Evolutionary conservation across 345 rosid species (phyloP).

Genomic region (Punica granatum): DNA sequence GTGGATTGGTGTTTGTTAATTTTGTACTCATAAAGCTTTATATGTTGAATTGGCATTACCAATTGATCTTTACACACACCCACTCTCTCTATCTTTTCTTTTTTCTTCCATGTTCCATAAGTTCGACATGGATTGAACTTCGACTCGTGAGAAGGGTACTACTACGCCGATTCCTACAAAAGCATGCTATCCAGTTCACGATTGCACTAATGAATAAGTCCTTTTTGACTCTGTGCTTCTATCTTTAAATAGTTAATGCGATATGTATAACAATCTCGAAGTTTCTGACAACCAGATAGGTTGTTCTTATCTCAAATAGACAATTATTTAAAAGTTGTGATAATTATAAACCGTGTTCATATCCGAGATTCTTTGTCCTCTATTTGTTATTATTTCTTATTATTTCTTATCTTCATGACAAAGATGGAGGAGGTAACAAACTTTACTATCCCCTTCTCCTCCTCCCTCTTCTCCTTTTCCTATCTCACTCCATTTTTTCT

Average conservation of each 20-base stretch:
- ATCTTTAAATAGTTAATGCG: too few relatives aligned
- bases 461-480: neutral
- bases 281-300: too few relatives aligned
- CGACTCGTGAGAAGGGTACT: too few relatives aligned
- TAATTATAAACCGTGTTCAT: neutral
- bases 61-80: neutral
- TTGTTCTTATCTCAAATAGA: too few relatives aligned
- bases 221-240: too few relatives aligned
- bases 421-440: neutral
- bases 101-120: too few relatives aligned
- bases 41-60: neutral
- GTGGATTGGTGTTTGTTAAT: constrained; percentile 20
- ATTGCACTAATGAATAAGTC: too few relatives aligned
- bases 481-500: neutral
- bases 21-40: constrained; percentile 13
- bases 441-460: neutral
- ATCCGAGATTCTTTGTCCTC: neutral
- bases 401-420: neutral
- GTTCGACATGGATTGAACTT: too few relatives aligned
- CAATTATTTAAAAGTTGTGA: too few relatives aligned
- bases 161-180: too few relatives aligned
- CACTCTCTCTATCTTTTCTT: neutral
- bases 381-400: neutral
- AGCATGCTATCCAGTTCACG: too few relatives aligned
- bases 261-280: too few relatives aligned